These are phyloP conservation scores for Coemansia sp. DNA, from an alignment of 192 early-diverging fungal genomes.

Conservation along the genomic window DNA sequence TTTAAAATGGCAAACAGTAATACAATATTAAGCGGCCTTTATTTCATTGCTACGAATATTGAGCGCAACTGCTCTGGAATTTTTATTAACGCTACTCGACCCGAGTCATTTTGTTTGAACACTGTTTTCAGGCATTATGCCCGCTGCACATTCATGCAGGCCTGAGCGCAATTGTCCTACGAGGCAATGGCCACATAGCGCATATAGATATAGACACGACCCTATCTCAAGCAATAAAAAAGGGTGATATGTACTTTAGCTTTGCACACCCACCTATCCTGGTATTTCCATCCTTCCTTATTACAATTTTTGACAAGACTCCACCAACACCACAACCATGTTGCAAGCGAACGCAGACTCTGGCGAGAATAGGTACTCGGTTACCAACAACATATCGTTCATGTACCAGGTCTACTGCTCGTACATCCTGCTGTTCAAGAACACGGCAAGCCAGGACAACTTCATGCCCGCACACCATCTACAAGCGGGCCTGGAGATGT, in stretches of 20 bases:
- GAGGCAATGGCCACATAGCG: background rate
- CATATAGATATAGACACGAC: background rate
- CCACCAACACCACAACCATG: background rate
- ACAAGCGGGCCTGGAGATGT: slow-evolving; percentile 12
- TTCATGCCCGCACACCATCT: slow-evolving; percentile 29
- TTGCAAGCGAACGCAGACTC: background rate
- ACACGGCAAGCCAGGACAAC: background rate
- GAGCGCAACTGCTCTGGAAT: background rate
- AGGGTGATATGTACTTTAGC: background rate
- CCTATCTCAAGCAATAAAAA: background rate
- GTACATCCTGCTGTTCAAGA: slow-evolving; percentile 46
- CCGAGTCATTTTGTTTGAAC: background rate
- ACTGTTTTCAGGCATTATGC: too few species aligned
- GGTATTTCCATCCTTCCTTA: background rate
- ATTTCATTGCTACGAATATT: background rate
- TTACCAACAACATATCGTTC: slow-evolving; percentile 42
- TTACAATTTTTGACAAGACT: background rate
- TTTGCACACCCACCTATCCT: background rate
- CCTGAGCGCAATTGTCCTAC: background rate
- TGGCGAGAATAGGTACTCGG: slow-evolving; percentile 31
- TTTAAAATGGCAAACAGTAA: background rate
- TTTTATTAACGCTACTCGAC: background rate
- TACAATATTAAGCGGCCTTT: background rate
- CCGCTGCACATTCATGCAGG: background rate
- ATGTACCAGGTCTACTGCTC: slow-evolving; percentile 57